A percentile compares a stretch with the other conserved stretches of the same genome.
These are phyloP conservation scores for Trametes gibbosa DNA, from an alignment of 768 basidiomycete species.

Conservation along the genomic window DNA sequence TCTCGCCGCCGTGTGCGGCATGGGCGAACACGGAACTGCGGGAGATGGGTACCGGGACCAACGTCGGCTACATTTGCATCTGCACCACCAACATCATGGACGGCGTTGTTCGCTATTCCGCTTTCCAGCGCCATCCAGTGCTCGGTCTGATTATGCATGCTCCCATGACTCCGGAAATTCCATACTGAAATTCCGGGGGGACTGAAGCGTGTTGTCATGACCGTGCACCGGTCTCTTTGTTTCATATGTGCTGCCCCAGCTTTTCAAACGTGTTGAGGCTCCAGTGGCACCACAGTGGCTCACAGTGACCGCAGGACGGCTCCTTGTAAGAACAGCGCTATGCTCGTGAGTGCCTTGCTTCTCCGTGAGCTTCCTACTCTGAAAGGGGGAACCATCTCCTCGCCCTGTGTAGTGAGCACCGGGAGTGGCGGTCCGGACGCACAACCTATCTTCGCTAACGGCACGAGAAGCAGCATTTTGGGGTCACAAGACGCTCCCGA, in stretches of 20 bases:
- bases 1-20: not conserved
- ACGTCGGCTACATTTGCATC: not conserved
- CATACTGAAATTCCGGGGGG: too few relatives aligned
- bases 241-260: too few relatives aligned
- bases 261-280: too few relatives aligned
- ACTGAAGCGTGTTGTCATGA: too few relatives aligned
- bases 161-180: too few relatives aligned
- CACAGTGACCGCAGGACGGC: not conserved
- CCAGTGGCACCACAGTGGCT: too few relatives aligned
- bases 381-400: slow-evolving; percentile 2
- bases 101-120: not conserved
- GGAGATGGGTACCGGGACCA: not conserved
- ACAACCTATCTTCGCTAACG: slow-evolving; percentile 3
- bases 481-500: slow-evolving; percentile 11
- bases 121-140: not conserved
- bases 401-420: not conserved
- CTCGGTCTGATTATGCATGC: not conserved
- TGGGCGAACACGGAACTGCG: not conserved
- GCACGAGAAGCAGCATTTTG: slow-evolving; percentile 4
- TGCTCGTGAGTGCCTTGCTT: slow-evolving; percentile 9
- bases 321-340: not conserved
- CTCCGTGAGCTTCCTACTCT: not conserved
- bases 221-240: too few relatives aligned
- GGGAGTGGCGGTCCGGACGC: slow-evolving; percentile 10
- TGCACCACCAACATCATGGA: not conserved